Base-by-base conservation (phyloP, 106 monocot genomes). In the Amphibolis antarctica region DNA sequence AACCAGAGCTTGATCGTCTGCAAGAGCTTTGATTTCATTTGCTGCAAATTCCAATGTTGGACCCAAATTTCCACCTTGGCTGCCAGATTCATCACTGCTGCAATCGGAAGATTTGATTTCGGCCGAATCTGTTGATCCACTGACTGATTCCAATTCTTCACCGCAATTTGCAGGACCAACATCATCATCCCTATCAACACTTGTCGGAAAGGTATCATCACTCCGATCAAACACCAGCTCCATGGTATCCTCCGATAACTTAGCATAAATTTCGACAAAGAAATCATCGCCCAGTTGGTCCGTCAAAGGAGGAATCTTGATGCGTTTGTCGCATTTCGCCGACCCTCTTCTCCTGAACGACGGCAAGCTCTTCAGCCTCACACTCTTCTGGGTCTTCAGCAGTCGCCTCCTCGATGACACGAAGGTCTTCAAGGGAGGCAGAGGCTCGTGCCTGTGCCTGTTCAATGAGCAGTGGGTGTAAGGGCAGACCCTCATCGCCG, bases 401-500 rank as follows among this genome's bases (percentile, higher is more conserved):
- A 68, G 21, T 18, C 66, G 47, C 66, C 91, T 80, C 56, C 74
- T 71, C 17, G 75, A 66, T 12, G 71, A 26, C 42, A 78, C 11
- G 66, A 92, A 82, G 9, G 57, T 28, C 56, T 70, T 79, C 13
- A 92, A 63, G 0, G 84, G 72, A 53, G 79, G 72, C 62, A 74
- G 31, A 42, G 53, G 36, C 30, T 60, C 62, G 44, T 84, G 79
- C 9, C 42, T 53, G 47, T 84, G 81, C 24, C 75, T 71, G 43
- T 92, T 87, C 26, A 92, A 47, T 12, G 84, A 84, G 67, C 92
- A 92, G 67, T 84, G 82, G 0, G 68, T 61, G 29, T 80, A 92
- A 21, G 74, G 70, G 60, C 92, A 92, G 30, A 77, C 79, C 64
- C 59, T 75, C 24, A 63, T 17, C 4, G 42, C 69, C 1, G 83